These are phyloP conservation scores for Dactylorhiza incarnata DNA, from an alignment of 106 monocot species.

Conservation along the genomic window DNA sequence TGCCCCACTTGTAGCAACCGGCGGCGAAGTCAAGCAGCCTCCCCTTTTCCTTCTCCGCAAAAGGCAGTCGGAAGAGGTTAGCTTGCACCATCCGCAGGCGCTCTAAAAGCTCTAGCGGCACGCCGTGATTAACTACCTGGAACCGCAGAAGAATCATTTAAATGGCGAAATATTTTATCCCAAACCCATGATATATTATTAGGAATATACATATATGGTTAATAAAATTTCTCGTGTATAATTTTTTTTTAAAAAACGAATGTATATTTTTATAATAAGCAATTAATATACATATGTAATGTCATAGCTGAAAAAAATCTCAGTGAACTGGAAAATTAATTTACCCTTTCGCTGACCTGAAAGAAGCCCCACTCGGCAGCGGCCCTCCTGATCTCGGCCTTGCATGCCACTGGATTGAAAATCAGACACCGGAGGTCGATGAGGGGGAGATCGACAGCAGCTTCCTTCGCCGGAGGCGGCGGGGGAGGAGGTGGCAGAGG, in stretches of 20 bases:
- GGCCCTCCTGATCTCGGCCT: constrained; percentile 14
- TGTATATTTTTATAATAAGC: not conserved
- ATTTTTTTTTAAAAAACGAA: no score
- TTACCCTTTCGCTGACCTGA: not conserved
- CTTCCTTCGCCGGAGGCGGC: not conserved
- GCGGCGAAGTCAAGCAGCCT: constrained; percentile 4
- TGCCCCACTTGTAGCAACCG: constrained; percentile 29
- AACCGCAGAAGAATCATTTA: not conserved
- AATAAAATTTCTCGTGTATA: no score
- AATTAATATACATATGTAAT: no score
- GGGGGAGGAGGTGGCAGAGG: not conserved
- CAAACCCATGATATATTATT: no score
- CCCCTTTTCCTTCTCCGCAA: constrained; percentile 14
- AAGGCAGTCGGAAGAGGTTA: constrained; percentile 24
- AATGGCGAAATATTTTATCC: not conserved
- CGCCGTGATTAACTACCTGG: constrained; percentile 29
- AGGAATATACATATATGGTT: no score
- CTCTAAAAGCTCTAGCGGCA: constrained; percentile 15
- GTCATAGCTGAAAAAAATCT: no score
- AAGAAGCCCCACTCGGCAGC: constrained; percentile 37
- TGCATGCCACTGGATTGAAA: constrained; percentile 9
- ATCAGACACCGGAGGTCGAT: constrained; percentile 17
- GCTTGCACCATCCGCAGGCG: constrained; percentile 7
- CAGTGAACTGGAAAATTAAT: no score
- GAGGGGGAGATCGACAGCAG: constrained; percentile 18